Evolutionary conservation across 2,329 filamentous ascomycete species (phyloP).

Genomic region (Fusarium xyrophilum): DNA sequence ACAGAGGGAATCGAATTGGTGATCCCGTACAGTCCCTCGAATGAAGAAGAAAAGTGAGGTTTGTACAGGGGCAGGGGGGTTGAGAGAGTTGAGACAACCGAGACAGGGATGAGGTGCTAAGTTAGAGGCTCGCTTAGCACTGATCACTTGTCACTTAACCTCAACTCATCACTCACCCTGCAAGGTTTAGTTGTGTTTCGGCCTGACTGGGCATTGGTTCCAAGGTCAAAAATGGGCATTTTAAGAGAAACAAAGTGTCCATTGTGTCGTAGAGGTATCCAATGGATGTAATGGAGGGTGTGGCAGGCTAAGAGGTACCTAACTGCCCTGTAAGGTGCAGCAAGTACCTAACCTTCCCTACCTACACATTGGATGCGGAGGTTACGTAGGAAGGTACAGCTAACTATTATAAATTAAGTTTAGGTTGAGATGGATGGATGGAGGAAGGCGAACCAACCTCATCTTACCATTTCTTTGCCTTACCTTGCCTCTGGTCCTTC

Average conservation of each 20-base stretch:
- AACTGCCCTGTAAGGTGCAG: background rate
- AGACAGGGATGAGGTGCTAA: conserved; percentile 4
- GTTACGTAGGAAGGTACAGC: conserved; percentile 1
- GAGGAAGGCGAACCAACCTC: conserved; percentile 14
- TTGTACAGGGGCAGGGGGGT: conserved; percentile 1
- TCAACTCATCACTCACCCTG: conserved; percentile 7
- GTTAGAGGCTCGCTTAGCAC: conserved; percentile 21
- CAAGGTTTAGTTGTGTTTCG: conserved; percentile 9
- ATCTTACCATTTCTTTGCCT: background rate
- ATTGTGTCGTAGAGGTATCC: background rate
- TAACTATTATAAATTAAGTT: conserved; percentile 22
- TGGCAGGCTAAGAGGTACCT: background rate
- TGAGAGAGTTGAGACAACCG: conserved; percentile 1
- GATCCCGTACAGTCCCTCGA: background rate
- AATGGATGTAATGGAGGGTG: background rate
- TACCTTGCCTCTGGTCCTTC: background rate
- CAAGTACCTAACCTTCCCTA: background rate
- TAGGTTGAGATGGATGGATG: background rate
- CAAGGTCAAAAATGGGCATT: conserved; percentile 11
- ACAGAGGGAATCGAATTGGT: conserved; percentile 35
- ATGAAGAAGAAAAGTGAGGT: conserved; percentile 10
- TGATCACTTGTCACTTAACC: conserved; percentile 30
- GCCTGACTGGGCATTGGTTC: background rate
- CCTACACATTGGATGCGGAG: background rate
- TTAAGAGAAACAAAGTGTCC: conserved; percentile 10